These are phyloP conservation scores for Oidium heveae DNA, from an alignment of 2,329 filamentous ascomycete genomes.

Conservation along the genomic window DNA sequence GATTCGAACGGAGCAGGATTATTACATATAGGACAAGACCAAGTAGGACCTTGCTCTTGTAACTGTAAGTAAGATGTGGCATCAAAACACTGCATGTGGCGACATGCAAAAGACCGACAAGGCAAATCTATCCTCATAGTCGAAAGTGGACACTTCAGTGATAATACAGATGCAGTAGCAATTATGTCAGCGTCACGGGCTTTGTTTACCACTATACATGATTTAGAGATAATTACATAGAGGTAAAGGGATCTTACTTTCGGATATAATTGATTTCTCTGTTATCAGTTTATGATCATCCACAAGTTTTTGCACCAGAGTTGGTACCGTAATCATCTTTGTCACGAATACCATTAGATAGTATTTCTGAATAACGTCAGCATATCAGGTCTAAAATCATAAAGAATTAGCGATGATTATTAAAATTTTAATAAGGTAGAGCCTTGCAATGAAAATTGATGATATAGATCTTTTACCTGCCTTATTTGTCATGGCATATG, in stretches of 20 bases:
- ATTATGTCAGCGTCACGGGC: constrained; percentile 75
- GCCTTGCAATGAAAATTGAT: too few relatives aligned
- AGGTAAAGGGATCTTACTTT: constrained; percentile 32
- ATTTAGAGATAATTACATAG: neutral
- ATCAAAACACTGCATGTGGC: constrained; percentile 88
- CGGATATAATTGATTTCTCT: constrained; percentile 56
- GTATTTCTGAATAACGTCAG: constrained; percentile 30
- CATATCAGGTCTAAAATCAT: neutral
- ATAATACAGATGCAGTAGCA: constrained; percentile 67
- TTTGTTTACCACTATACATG: constrained; percentile 45
- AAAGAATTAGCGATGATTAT: neutral
- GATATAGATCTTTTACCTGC: constrained; percentile 20
- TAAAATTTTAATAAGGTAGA: neutral
- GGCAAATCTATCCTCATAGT: constrained; percentile 61
- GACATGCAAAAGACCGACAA: constrained; percentile 55
- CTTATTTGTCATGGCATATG: constrained; percentile 79
- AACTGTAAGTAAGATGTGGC: constrained; percentile 76
- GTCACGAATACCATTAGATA: constrained; percentile 54
- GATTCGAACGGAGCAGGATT: constrained; percentile 58
- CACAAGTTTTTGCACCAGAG: constrained; percentile 43
- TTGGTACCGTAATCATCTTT: constrained; percentile 41
- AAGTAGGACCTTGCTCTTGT: constrained; percentile 88
- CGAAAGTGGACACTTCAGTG: constrained; percentile 76
- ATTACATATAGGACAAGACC: constrained; percentile 87
- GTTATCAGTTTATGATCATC: constrained; percentile 40